Percentiles rank a stretch among this genome's conserved stretches.
These are phyloP conservation scores for Beauveria sp. DNA, from an alignment of 2,329 filamentous ascomycete genomes.

Conservation along the genomic window DNA sequence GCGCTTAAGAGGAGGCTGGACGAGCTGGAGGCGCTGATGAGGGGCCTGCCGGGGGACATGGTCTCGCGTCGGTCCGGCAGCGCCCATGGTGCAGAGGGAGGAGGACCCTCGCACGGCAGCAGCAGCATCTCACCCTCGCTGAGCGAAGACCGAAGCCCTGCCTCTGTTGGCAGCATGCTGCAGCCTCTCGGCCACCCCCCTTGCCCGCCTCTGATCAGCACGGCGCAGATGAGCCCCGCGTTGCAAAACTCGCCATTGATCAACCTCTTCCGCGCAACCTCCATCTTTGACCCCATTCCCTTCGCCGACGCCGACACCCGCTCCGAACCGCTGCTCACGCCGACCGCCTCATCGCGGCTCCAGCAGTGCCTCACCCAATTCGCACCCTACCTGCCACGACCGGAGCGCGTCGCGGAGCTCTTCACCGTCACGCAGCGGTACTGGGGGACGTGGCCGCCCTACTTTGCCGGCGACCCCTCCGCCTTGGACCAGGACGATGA, in stretches of 20 bases:
- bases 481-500: background rate
- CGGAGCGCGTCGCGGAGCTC: slow-evolving; percentile 14
- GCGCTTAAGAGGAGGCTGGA: slow-evolving; percentile 16
- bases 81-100: background rate
- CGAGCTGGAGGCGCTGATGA: slow-evolving; percentile 21
- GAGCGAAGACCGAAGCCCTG: background rate
- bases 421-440: slow-evolving; percentile 17
- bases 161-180: background rate
- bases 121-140: background rate
- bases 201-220: background rate
- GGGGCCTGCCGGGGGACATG: background rate
- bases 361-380: slow-evolving; percentile 12
- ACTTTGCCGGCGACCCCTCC: slow-evolving; percentile 7
- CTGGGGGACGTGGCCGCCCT: slow-evolving; percentile 20
- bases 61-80: background rate
- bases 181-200: background rate
- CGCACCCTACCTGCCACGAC: slow-evolving; percentile 9
- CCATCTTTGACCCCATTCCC: slow-evolving; percentile 2
- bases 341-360: background rate
- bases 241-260: slow-evolving; percentile 4
- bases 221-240: background rate
- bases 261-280: slow-evolving; percentile 1
- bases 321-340: background rate
- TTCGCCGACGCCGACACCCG: background rate
- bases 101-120: background rate